These are phyloP conservation scores for Populus trichocarpa DNA, from an alignment of 441 rosid species.

Conservation along the genomic window DNA sequence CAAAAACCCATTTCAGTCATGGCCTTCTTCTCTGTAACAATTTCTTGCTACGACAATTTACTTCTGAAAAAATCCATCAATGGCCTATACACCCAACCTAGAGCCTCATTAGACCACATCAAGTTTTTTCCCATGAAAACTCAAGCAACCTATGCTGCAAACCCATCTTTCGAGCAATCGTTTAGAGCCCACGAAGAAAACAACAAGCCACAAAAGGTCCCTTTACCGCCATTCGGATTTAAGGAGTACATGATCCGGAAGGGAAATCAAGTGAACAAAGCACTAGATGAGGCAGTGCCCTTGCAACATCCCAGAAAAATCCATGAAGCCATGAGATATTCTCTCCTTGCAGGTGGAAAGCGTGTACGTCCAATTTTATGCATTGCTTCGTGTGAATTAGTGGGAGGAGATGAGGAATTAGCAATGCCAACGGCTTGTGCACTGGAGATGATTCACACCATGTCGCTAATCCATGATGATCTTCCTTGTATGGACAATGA, in stretches of 20 bases:
- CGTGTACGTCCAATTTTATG: conserved; percentile 71
- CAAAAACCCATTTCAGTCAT: conserved; percentile 2
- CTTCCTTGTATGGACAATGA: conserved; percentile 91
- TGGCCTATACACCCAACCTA: conserved; percentile 2
- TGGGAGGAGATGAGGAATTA: conserved; percentile 53
- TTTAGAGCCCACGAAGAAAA: neutral
- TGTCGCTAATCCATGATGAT: conserved; percentile 85
- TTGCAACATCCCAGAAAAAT: conserved; percentile 59
- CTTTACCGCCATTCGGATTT: conserved; percentile 60
- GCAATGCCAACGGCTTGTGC: conserved; percentile 85
- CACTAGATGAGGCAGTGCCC: conserved; percentile 55
- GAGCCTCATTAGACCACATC: neutral
- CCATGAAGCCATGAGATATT: conserved; percentile 86
- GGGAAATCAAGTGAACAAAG: conserved; percentile 53
- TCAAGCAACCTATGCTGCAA: conserved; percentile 4
- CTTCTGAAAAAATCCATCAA: conserved; percentile 11
- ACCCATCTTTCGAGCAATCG: conserved; percentile 8
- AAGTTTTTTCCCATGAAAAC: conserved; percentile 5
- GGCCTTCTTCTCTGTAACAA: conserved; percentile 30
- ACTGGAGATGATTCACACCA: conserved; percentile 82
- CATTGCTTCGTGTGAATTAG: conserved; percentile 73
- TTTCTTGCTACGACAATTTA: conserved; percentile 13
- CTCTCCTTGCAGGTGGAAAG: conserved; percentile 80
- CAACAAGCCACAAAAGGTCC: conserved; percentile 2
- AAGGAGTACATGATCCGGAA: conserved; percentile 54